Evolutionary conservation across 2,329 filamentous ascomycete species (phyloP).

Genomic region (Scedosporium dehoogii): DNA sequence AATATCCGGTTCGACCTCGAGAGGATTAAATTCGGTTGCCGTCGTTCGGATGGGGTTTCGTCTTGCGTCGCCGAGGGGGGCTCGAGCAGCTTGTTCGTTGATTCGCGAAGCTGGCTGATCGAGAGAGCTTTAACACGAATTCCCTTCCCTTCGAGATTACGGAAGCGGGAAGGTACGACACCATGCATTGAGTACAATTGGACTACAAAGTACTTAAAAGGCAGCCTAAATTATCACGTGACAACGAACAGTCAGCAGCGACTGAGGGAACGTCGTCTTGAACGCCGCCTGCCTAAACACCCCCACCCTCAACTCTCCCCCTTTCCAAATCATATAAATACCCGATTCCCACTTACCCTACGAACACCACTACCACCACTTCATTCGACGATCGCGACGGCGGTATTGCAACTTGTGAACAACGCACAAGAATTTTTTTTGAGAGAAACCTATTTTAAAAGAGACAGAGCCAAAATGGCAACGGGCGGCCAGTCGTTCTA

Average conservation of each 20-base stretch:
- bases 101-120: neutral
- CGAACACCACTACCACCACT: neutral
- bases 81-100: neutral
- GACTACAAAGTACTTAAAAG: neutral
- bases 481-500: conserved; percentile 56
- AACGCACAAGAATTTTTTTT: neutral
- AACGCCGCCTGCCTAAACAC: neutral
- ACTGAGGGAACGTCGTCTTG: neutral
- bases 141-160: conserved; percentile 1
- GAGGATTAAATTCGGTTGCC: neutral
- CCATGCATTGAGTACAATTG: neutral
- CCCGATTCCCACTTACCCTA: neutral
- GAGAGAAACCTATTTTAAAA: neutral
- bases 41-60: neutral
- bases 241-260: neutral
- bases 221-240: neutral
- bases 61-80: neutral
- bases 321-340: conserved; percentile 16
- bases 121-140: neutral
- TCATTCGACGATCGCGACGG: conserved; percentile 7
- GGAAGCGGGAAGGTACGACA: neutral
- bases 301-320: conserved; percentile 7
- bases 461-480: conserved; percentile 27
- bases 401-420: neutral
- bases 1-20: neutral